A percentile compares a stretch with the other conserved stretches of the same genome.
Evolutionary conservation across 345 rosid genomes (phyloP).

Genomic region (Lepidium didymum): DNA sequence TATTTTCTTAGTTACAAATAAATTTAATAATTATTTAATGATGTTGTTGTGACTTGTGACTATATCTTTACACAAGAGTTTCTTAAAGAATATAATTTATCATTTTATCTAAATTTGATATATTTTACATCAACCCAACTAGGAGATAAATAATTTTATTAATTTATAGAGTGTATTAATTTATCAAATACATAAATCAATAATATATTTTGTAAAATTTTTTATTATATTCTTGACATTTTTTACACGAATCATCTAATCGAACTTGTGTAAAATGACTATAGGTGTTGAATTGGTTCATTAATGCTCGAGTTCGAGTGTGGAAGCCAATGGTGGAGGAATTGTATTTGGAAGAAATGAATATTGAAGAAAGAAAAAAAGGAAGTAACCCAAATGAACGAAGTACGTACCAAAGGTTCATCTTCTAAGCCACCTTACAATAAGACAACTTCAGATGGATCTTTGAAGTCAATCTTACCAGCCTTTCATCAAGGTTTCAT

Average conservation of each 20-base stretch:
- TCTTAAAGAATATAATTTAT: too few relatives aligned
- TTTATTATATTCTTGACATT: neutral
- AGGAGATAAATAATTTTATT: too few relatives aligned
- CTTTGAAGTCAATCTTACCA: neutral
- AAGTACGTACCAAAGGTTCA: conserved; percentile 38
- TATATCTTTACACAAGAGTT: too few relatives aligned
- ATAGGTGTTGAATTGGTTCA: conserved; percentile 47
- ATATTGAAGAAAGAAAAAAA: conserved; percentile 32
- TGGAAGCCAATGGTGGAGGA: conserved; percentile 95
- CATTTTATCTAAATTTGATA: too few relatives aligned
- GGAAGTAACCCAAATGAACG: conserved; percentile 17
- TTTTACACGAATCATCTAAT: neutral
- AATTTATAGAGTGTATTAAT: too few relatives aligned
- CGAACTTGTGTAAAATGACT: neutral
- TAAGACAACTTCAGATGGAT: conserved; percentile 10
- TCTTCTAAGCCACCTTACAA: conserved; percentile 14
- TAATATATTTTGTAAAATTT: neutral
- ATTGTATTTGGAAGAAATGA: conserved; percentile 59
- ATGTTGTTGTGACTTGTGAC: too few relatives aligned
- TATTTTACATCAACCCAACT: too few relatives aligned
- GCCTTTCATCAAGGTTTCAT: conserved; percentile 1
- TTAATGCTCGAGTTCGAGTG: conserved; percentile 74
- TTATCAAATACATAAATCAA: neutral
- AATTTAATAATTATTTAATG: too few relatives aligned
- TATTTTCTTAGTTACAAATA: too few relatives aligned